Conservation (phyloP, 768 basidiomycete genomes). For the Hydnomerulius pinastri region DNA sequence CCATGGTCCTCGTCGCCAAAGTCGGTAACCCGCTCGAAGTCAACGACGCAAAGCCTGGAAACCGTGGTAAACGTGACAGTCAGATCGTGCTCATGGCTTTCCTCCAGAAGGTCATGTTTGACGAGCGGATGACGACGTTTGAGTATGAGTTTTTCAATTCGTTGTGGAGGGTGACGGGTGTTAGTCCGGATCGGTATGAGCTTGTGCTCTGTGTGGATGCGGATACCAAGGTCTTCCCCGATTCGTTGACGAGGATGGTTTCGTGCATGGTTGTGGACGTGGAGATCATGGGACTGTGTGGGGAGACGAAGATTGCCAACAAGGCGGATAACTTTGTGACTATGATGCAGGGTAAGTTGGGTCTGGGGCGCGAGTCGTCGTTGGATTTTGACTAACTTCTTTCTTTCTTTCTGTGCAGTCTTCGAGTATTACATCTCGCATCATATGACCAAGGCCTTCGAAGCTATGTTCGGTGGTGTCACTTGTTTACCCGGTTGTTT, state of each 20-base stretch:
- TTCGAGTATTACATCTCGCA: conserved; percentile 99
- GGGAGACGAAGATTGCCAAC: conserved; percentile 99
- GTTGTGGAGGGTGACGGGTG: conserved; percentile 92
- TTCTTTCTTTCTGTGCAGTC: conserved; percentile 48
- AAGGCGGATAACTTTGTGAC: conserved; percentile 98
- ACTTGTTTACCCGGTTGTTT: conserved; percentile 99
- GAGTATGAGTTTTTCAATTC: conserved; percentile 99
- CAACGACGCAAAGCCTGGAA: conserved; percentile 92
- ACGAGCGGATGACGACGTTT: conserved; percentile 99
- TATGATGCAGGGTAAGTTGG: conserved; percentile 94
- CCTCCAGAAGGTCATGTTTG: conserved; percentile 99
- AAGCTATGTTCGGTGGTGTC: conserved; percentile 99
- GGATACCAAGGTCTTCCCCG: conserved; percentile 98
- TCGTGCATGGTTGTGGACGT: conserved; percentile 96
- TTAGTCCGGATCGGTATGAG: conserved; percentile 95
- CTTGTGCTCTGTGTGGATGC: conserved; percentile 95
- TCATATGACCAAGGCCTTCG: conserved; percentile 98
- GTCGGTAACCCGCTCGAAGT: conserved; percentile 89
- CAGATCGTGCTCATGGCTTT: conserved; percentile 98
- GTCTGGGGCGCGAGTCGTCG: neutral
- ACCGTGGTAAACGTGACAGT: conserved; percentile 97
- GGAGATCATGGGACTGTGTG: conserved; percentile 99
- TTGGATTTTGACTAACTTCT: conserved; percentile 8
- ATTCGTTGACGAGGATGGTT: conserved; percentile 94
- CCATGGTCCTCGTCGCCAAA: conserved; percentile 95